Evolutionary conservation across 257 asterid species (phyloP), one percentile per base, ranked within the genome.

Genomic region (Echium plantagineum): DNA sequence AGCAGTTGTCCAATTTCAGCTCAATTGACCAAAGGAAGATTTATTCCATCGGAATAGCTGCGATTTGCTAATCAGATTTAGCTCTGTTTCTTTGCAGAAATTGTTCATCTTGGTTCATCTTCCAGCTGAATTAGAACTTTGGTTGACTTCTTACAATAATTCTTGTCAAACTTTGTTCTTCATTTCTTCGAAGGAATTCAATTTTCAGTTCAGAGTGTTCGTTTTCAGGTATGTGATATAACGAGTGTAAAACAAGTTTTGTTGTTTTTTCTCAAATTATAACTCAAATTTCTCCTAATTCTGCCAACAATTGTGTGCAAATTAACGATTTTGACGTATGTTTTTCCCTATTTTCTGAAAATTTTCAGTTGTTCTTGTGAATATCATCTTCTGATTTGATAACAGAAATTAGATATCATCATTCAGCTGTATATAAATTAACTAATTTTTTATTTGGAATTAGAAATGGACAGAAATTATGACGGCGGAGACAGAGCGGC

Each of bases 391-490:
- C 58, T 12, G 9, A 55, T 55, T 22, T 10, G 26, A 24, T 24
- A 24, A 24, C 26, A 24, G 26, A 24, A 24, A 24, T 24, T 3
- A 24, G 26, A 24, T 24, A 1, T 24, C 26, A 24, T 24, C 26
- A 24, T 24, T 24, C 3, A 24, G 26, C 26, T 24, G 26, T 24
- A 24, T 24, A 1, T 28, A 28, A 28, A 3, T 28, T 28, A 3
- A 28, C 5, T 3, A 28, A 2, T 28, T 28, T 28, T 28, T 28
- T 3, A 28, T 28, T 28, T 28, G 3, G 80, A 70, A 83, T 65
- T 55, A 13, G 56, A 47, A 69, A 91, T 88, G 95, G 93, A 88
- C 77, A 80, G 85, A 78, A 80, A 79, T 67, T 72, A 61, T 63
- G 64, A 60, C 61, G 68, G 70, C 48, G 72, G 77, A 78, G 73